Evolutionary conservation across 2,329 filamentous ascomycete genomes (phyloP).

Genomic region (Pestalotiopsis sp.): DNA sequence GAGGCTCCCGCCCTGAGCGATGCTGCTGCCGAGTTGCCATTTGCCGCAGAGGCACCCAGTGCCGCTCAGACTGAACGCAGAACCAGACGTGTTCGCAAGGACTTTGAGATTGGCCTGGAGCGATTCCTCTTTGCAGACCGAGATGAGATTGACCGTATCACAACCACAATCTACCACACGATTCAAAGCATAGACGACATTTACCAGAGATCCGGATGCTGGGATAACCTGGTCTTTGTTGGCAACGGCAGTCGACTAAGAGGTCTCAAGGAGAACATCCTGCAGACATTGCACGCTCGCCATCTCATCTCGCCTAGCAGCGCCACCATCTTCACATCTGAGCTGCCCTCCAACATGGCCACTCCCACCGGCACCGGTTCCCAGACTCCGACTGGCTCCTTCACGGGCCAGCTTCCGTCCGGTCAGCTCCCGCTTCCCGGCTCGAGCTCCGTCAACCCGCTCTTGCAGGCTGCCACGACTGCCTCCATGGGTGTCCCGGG

Average conservation of each 20-base stretch:
- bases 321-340: slow-evolving; percentile 95
- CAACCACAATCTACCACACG: slow-evolving; percentile 79
- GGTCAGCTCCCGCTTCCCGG: slow-evolving; percentile 28
- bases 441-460: slow-evolving; percentile 72
- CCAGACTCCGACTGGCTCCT: slow-evolving; percentile 78
- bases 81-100: slow-evolving; percentile 61
- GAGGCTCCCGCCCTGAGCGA: slow-evolving; percentile 16
- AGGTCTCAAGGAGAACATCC: slow-evolving; percentile 87
- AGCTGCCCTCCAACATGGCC: slow-evolving; percentile 90
- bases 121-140: slow-evolving; percentile 72
- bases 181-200: slow-evolving; percentile 83
- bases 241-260: slow-evolving; percentile 77
- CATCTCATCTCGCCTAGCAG: slow-evolving; percentile 91
- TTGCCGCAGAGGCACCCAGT: slow-evolving; percentile 32
- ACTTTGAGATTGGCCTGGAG: slow-evolving; percentile 79
- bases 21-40: slow-evolving; percentile 24
- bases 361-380: slow-evolving; percentile 89
- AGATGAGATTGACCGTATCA: slow-evolving; percentile 79
- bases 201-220: slow-evolving; percentile 81
- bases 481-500: slow-evolving; percentile 53
- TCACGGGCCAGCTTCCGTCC: slow-evolving; percentile 53
- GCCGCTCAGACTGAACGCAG: slow-evolving; percentile 40
- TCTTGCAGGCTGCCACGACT: slow-evolving; percentile 88
- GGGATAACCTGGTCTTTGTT: slow-evolving; percentile 90
- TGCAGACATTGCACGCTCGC: slow-evolving; percentile 77